Evolutionary conservation across 371 early-diverging fungal species (phyloP), one percentile per base, ranked within the genome.

Genomic region (Cokeromyces recurvatus): DNA sequence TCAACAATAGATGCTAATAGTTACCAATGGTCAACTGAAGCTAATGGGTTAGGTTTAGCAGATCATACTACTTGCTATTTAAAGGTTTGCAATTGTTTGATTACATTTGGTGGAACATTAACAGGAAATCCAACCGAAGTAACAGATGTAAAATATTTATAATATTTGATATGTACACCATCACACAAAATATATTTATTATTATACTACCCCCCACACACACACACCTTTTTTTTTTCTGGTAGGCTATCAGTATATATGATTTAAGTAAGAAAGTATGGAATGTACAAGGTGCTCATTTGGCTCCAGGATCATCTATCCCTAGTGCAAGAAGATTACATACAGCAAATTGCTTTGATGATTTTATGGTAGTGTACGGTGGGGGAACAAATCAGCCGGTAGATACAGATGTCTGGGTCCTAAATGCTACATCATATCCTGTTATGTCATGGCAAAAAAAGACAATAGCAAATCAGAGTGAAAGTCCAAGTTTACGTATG

Each of bases 31-130:
- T 56, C 55, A 0, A 32, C 66, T 4, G 69, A 64, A 0, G 56
- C 71, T 1, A 74, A 74, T 37, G 75, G 75, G 1, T 45, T 62
- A 9, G 71, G 67, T 0, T 46, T 74, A 14, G 57, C 65, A 3
- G 68, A 66, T 27, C 75, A 74, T 47, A 51, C 69, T 9, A 68
- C 69, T 9, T 74, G 75, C 32, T 74, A 63, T 43, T 36, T 74
- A 10, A 57, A 57, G 6, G 46, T 58, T 4, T 64, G 67, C 25
- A 62, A 74, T 17, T 71, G 69, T 24, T 48, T 74, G 8, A 55
- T 74, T 25, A 68, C 68, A 14, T 74, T 74, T 64, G 75, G 75
- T 47, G 75, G 75, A 22, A 66, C 69, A 14, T 41, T 60, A 1
- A 74, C 71, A 3, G 75, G 75, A 21, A 68, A 46, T 43, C 58